Evolutionary conservation across 768 basidiomycete species (phyloP), one percentile per base, ranked within the genome.

Genomic region (Termitomyces sp.): DNA sequence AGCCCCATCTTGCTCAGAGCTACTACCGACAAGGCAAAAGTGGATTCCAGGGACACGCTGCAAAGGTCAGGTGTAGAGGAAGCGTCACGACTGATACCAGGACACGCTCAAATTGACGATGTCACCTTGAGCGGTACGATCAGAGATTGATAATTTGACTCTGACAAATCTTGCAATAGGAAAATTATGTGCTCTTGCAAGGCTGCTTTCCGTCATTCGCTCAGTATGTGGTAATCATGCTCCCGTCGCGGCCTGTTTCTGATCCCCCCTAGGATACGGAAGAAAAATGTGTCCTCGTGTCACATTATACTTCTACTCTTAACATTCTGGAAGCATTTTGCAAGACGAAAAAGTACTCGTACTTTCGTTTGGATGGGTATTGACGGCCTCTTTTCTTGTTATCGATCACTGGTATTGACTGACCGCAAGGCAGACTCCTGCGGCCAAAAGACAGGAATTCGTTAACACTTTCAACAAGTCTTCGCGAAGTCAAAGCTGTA

Each of bases 221-320:
- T 77, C 82, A 69, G 91, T 88, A 62, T 14, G 63, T 52, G 10
- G 2, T 34, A 43, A 4, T 21, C 16, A 55, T 39, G 58, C 30
- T 28, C 30, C 55, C 56, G 14, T 28, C 23, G 21, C 6, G 47
- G 35, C 34, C 37, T 21, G 21, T 10, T 40, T 48, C 8, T 59
- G 34, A 25, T 17, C 25, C 43, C 14, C 34, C 23, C n/a, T 54
- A 91, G 86, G 73, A 76, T 35, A 94, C 91, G 0, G 85, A 89
- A 40, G 96, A 99, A 73, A 99, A 99, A 80, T 89, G 93, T 63
- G 89, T 98, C 34, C 72, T 99, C 41, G 91, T 96, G 34, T 98
- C 94, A n/a, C 95, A 98, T 67, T 99, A 90, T 65, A 98, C 95
- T 0, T 88, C 89, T 5, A 97, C 95, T 1, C 83, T 99, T 52